Evolutionary conservation across 345 rosid species (phyloP).

Genomic region (Heritiera fomes): DNA sequence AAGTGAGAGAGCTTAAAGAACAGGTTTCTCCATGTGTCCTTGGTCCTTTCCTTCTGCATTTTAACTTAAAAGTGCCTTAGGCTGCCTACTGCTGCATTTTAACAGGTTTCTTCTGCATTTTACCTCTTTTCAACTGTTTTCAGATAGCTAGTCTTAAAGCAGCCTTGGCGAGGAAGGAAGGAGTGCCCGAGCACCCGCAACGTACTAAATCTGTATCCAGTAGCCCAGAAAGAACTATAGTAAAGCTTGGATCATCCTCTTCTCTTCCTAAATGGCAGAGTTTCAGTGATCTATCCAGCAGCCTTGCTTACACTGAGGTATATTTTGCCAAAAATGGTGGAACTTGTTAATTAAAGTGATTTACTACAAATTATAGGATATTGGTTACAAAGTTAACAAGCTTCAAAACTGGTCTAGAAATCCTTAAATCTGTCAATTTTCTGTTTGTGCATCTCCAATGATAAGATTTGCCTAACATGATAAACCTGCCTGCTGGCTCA

Average conservation of each 20-base stretch:
- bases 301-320: conserved; percentile 61
- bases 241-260: conserved; percentile 51
- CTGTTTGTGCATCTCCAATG: not conserved
- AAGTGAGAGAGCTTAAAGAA: conserved; percentile 89
- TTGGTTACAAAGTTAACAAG: not conserved
- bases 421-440: not conserved
- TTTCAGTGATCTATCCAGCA: conserved; percentile 37
- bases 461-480: not conserved
- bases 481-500: conserved; percentile 28
- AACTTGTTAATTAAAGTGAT: not conserved
- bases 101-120: not conserved
- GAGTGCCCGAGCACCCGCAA: conserved; percentile 42
- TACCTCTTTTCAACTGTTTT: not conserved
- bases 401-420: not conserved
- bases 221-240: conserved; percentile 50
- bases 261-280: conserved; percentile 45
- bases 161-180: conserved; percentile 69
- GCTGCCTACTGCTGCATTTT: not conserved
- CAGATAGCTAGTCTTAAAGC: conserved; percentile 78
- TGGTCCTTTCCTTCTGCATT: not conserved
- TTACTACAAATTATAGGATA: not conserved
- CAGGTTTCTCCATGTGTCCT: conserved; percentile 42
- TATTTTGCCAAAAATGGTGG: not conserved
- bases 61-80: not conserved
- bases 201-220: conserved; percentile 27